phyloP scores from a whole-genome alignment of 257 asterid genomes.

The Knoxia roxburghii region DNA sequence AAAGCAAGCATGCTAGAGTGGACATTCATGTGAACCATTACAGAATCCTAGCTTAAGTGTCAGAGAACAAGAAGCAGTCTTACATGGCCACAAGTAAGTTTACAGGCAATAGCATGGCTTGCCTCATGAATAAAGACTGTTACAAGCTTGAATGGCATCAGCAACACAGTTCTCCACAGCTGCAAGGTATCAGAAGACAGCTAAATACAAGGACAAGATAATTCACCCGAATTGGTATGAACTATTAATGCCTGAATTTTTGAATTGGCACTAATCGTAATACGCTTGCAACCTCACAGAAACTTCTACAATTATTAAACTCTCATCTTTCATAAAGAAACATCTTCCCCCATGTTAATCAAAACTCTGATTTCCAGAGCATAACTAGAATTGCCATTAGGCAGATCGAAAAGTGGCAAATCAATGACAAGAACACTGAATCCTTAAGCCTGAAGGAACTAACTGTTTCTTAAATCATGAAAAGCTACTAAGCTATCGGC shows the following conservation, averaged over 20 bases:
- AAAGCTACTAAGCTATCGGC: neutral
- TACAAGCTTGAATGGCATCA: conserved; percentile 39
- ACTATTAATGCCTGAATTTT: too few relatives aligned
- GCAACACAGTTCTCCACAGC: conserved; percentile 37
- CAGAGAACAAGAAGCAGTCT: neutral
- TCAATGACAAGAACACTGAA: neutral
- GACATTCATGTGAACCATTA: neutral
- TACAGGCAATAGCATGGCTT: conserved; percentile 44
- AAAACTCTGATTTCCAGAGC: neutral
- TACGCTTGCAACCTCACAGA: too few relatives aligned
- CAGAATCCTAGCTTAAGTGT: neutral
- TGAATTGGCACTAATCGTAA: neutral
- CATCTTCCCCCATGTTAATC: neutral
- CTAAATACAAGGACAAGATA: neutral
- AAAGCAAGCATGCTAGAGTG: neutral
- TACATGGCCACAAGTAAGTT: conserved; percentile 42
- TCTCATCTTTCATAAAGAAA: neutral
- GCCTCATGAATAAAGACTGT: conserved; percentile 44
- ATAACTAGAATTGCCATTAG: neutral
- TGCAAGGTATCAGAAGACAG: conserved; percentile 11
- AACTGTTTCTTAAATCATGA: neutral
- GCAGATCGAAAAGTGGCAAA: too few relatives aligned
- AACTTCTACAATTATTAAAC: neutral
- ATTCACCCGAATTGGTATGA: neutral
- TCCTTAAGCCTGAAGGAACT: neutral